Base-by-base conservation (phyloP, 257 asterid species). In the Apocynum venetum region DNA sequence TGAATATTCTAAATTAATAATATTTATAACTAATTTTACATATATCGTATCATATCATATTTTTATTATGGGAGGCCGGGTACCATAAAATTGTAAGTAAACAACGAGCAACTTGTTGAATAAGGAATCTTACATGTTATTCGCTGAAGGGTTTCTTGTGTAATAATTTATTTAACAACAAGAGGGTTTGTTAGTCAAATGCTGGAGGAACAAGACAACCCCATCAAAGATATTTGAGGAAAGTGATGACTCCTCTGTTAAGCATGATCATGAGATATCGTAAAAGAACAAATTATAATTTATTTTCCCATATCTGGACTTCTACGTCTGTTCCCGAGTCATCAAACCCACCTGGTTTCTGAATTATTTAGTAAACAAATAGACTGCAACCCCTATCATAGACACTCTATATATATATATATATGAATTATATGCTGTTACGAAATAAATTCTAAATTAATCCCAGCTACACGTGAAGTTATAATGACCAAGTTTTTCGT, bases 401-500 rank as follows among this genome's bases (percentile, higher is more conserved):
- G 55, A 31, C 74, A 53, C 60, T 0, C 11, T 3, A 51, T 51
- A 51, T 51, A 51, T 12, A 51, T 51, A 63, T 35, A 35, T 63
- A 61, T 35, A 11, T 35, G 13, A 77, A 41, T 41, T 20, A 35
- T 36, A 13, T 53, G 59, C 59, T 17, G 19, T 53, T 51, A 19
- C 8, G 46, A 25, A 35, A 3, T 10, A 40, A 13, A 65, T 20
- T 65, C 47, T 71, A 83, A 61, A 87, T 79, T 86, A 60, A 68
- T 73, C 71, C 41, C 31, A 35, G 44, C 80, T 81, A 83, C 86
- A 88, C 92, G 90, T 88, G 92, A 83, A 85, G 66, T 70, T 77
- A 84, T 80, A 69, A 77, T 85, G 89, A 81, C 94, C 91, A 87
- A 82, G 90, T 72, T 65, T 82, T 85, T 36, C 6, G 17, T 15